Base-by-base conservation (phyloP, 2,329 filamentous ascomycete species). In the Talaromyces funiculosus region DNA sequence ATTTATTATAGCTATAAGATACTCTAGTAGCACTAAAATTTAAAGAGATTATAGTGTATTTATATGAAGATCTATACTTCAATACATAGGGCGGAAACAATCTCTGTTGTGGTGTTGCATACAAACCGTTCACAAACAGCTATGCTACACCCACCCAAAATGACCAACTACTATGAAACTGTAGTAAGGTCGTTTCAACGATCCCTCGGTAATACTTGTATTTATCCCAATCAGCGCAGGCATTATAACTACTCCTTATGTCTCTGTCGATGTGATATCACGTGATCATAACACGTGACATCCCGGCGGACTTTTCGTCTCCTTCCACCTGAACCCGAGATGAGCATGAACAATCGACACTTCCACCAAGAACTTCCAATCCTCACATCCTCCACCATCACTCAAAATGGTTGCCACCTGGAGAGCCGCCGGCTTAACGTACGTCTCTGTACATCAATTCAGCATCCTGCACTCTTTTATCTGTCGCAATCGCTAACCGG, bases 341-440 rank as follows among this genome's bases (percentile, higher is more conserved):
- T 49, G 56, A 62, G 20, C 57, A 51, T 56, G 49, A 60, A 40
- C 33, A 31, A 42, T 60, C 49, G 47, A 47, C 40, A 42, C 5
- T 10, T 35, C 18, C 49, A 35, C 35, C 35, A 35, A 45, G 59
- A 70, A 70, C 61, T 64, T 64, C 65, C 63, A 64, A 14, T 64
- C 65, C 65, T 64, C 64, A 62, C 61, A 62, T 63, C 61, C 63
- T 62, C 65, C 57, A 59, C 35, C 68, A 66, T 67, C 66, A 62
- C 66, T 75, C 85, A 90, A 85, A 82, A 99, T 97, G 94, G 84
- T 89, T 81, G 93, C 92, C 83, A 90, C 92, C 77, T 99, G 93
- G 94, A 97, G 97, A 90, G 86, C 92, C 76, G 90, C 94, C 78
- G 94, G 94, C 81, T 84, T 97, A 77, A 95, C 88, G 92, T 96